Percentiles rank a stretch among this genome's conserved stretches.
These are phyloP conservation scores for Vitis rupestris DNA, from an alignment of 164 flowering plant genomes.

Conservation along the genomic window DNA sequence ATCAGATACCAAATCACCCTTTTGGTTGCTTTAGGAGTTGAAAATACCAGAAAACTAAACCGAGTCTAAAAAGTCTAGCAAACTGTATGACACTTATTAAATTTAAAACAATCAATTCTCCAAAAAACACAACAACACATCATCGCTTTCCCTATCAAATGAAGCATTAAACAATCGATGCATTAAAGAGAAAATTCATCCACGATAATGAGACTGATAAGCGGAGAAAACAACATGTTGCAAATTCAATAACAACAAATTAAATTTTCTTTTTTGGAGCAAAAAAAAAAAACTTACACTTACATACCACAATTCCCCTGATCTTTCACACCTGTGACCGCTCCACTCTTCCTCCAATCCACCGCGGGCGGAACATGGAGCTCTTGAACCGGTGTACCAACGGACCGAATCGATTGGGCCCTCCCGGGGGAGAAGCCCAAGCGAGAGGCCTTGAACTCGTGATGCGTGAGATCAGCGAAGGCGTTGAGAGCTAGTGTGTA, in stretches of 20 bases:
- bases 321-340: constrained; percentile 84
- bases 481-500: constrained; percentile 69
- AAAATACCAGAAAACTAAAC: neutral
- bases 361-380: constrained; percentile 53
- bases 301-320: constrained; percentile 86
- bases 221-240: too few relatives aligned
- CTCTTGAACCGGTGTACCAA: constrained; percentile 2
- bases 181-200: too few relatives aligned
- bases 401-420: neutral
- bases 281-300: neutral
- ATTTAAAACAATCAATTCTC: neutral
- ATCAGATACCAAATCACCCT: too few relatives aligned
- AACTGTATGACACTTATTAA: neutral
- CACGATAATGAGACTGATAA: too few relatives aligned
- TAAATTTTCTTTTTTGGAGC: too few relatives aligned
- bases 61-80: too few relatives aligned
- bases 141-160: too few relatives aligned
- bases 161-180: too few relatives aligned
- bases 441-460: constrained; percentile 68
- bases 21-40: neutral
- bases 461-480: constrained; percentile 84
- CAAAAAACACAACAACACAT: constrained; percentile 1
- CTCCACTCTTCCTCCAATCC: constrained; percentile 94
- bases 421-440: constrained; percentile 48
- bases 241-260: too few relatives aligned